A percentile compares a stretch with the other conserved stretches of the same genome.
Conservation (phyloP, 2,329 filamentous ascomycete species). For the Claviceps citrina region DNA sequence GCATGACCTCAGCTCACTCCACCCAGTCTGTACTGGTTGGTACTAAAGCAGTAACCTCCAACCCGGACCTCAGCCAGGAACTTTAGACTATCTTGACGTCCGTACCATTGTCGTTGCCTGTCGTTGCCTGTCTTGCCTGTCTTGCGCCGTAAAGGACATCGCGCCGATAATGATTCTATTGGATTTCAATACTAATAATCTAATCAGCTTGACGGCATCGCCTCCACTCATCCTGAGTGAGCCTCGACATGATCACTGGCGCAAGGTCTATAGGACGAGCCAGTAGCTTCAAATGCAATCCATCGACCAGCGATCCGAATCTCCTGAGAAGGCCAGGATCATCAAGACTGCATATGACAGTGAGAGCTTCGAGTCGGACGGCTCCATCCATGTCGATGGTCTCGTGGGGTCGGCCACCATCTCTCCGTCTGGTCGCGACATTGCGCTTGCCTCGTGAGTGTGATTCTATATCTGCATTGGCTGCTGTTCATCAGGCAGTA, state of each 20-base stretch:
- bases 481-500: constrained; percentile 14
- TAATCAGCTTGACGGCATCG: neutral
- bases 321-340: constrained; percentile 39
- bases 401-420: constrained; percentile 81
- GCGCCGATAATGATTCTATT: neutral
- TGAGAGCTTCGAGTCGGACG: constrained; percentile 72
- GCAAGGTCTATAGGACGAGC: neutral
- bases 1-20: constrained; percentile 1
- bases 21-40: too few species aligned
- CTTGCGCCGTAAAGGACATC: neutral
- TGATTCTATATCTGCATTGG: neutral
- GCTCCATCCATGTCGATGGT: constrained; percentile 69
- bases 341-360: constrained; percentile 65
- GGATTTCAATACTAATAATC: neutral
- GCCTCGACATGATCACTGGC: constrained; percentile 5
- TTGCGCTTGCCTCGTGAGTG: constrained; percentile 66
- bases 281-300: constrained; percentile 27
- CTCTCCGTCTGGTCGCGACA: constrained; percentile 77
- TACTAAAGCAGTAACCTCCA: too few species aligned
- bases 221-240: neutral
- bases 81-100: neutral
- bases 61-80: too few species aligned
- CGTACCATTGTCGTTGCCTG: too few species aligned
- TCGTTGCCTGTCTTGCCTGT: neutral
- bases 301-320: constrained; percentile 29